Conservation (phyloP, 495 filamentous ascomycete genomes). For the Rhypophila decipiens region DNA sequence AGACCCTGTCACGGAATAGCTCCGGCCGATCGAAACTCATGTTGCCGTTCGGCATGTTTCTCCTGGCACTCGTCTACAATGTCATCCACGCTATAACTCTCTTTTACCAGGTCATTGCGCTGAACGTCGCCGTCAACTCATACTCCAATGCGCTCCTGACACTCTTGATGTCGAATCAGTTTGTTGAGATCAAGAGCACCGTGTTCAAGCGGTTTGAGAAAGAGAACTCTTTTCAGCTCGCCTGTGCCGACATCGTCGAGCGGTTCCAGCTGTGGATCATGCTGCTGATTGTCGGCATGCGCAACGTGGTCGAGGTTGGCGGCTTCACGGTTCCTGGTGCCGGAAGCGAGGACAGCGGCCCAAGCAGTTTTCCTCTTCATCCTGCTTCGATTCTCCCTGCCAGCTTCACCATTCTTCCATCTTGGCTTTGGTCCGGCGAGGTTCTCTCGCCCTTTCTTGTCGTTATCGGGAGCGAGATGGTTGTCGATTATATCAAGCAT, state of each 20-base stretch:
- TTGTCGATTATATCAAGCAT: slow-evolving; percentile 97
- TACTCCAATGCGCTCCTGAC: slow-evolving; percentile 95
- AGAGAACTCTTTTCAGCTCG: slow-evolving; percentile 93
- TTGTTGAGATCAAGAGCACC: slow-evolving; percentile 95
- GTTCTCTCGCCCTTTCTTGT: slow-evolving; percentile 87
- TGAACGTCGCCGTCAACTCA: slow-evolving; percentile 97
- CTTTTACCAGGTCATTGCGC: slow-evolving; percentile 94
- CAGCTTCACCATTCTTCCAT: slow-evolving; percentile 82
- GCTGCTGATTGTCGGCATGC: slow-evolving; percentile 88
- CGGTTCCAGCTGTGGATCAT: slow-evolving; percentile 97
- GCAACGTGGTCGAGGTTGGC: slow-evolving; percentile 92
- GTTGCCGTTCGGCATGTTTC: slow-evolving; percentile 83
- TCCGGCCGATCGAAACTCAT: slow-evolving; percentile 91
- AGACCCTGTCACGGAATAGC: slow-evolving; percentile 79
- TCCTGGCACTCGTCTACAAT: slow-evolving; percentile 81
- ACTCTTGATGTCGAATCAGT: slow-evolving; percentile 88
- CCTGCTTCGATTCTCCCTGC: slow-evolving; percentile 66
- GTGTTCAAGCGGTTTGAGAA: slow-evolving; percentile 98
- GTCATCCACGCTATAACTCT: slow-evolving; percentile 77
- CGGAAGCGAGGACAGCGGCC: slow-evolving; percentile 37
- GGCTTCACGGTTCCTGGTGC: slow-evolving; percentile 49
- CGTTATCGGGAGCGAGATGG: slow-evolving; percentile 90
- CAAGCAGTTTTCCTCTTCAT: slow-evolving; percentile 39
- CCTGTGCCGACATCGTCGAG: slow-evolving; percentile 94
- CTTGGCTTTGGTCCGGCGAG: slow-evolving; percentile 68